Evolutionary conservation across 225 moss, liverwort and hornwort species (phyloP).

Genomic region (Anthoceros angustus): DNA sequence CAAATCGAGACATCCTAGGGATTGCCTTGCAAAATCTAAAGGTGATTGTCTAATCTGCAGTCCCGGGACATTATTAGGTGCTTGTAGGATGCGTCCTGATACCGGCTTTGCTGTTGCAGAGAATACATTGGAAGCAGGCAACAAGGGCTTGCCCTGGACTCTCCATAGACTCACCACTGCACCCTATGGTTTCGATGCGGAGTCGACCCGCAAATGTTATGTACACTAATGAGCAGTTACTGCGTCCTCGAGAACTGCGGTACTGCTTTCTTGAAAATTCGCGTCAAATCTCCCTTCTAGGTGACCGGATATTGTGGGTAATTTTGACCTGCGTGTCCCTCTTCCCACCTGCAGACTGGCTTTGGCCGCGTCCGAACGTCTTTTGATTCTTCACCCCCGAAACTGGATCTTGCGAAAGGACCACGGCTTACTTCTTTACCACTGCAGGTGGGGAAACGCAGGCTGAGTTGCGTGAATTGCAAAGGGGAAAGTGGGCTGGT

Average conservation of each 20-base stretch:
- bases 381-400: conserved; percentile 12
- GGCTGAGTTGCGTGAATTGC: neutral
- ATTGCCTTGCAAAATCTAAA: conserved; percentile 12
- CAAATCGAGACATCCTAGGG: conserved; percentile 17
- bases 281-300: neutral
- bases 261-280: neutral
- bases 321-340: neutral
- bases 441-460: conserved; percentile 7
- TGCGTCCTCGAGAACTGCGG: conserved; percentile 14
- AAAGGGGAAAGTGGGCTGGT: neutral
- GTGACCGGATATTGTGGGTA: neutral
- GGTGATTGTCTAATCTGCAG: conserved; percentile 3
- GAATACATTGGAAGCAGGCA: conserved; percentile 16
- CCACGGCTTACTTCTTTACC: conserved; percentile 14
- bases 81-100: neutral
- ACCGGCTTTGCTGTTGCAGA: conserved; percentile 1
- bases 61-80: neutral
- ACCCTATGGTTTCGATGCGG: neutral
- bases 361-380: conserved; percentile 15
- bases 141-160: conserved; percentile 13
- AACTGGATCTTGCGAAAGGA: conserved; percentile 17
- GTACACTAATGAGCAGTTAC: conserved; percentile 7
- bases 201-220: conserved; percentile 2
- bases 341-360: conserved; percentile 10
- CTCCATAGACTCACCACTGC: conserved; percentile 9